These are phyloP conservation scores for Pichia norvegensis DNA, from an alignment of 1,139 yeast species.

Conservation along the genomic window DNA sequence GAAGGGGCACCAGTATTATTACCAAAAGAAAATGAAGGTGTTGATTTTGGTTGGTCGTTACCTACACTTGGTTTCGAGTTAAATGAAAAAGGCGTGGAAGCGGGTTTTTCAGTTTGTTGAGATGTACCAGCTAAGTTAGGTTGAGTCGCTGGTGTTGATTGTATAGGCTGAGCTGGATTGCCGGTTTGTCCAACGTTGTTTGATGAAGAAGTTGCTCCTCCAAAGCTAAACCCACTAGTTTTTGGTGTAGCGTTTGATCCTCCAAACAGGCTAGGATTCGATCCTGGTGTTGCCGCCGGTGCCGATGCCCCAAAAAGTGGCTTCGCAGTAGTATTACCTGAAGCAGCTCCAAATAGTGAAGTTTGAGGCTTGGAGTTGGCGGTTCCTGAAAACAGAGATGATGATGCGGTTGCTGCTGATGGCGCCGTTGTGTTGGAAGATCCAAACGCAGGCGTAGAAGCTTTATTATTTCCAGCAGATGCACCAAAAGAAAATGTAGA, in stretches of 20 bases:
- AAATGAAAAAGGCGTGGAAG: background rate
- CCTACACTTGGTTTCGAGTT: slow-evolving; percentile 3
- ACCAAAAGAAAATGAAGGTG: slow-evolving; percentile 20
- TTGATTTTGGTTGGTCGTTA: slow-evolving; percentile 8
- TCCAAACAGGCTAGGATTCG: background rate
- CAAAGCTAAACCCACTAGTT: slow-evolving; percentile 1
- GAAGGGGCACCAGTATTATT: slow-evolving; percentile 10
- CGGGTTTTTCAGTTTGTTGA: background rate
- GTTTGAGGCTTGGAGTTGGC: background rate
- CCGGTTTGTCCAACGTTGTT: background rate
- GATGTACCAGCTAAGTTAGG: too few species aligned
- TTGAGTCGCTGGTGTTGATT: slow-evolving; percentile 11
- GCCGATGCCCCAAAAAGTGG: background rate
- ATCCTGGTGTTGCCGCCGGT: background rate
- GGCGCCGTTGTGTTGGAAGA: background rate
- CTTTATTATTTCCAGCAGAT: background rate
- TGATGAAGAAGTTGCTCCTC: background rate
- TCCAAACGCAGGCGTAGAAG: background rate
- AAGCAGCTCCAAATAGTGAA: background rate
- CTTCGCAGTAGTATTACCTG: background rate
- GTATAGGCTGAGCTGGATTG: slow-evolving; percentile 4
- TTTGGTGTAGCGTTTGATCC: background rate
- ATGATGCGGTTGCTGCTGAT: background rate
- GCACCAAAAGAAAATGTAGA: background rate
- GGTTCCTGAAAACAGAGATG: background rate